Evolutionary conservation across 2,329 filamentous ascomycete genomes (phyloP).

Genomic region (Clonostachys rhizophaga): DNA sequence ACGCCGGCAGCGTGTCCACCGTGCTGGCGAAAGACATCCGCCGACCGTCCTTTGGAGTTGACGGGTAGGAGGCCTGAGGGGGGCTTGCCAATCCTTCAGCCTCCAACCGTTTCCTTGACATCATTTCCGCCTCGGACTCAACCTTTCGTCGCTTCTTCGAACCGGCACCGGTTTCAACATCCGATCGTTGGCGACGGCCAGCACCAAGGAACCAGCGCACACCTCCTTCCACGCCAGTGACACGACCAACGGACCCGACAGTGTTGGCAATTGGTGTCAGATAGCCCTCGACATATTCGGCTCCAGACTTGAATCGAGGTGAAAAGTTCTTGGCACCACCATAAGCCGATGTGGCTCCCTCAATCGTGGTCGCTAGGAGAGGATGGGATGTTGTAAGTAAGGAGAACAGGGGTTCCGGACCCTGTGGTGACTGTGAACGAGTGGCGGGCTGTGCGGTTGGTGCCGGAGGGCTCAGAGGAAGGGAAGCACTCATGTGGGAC

Average conservation of each 20-base stretch:
- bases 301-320: slow-evolving; percentile 81
- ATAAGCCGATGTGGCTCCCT: slow-evolving; percentile 80
- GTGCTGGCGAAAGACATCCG: slow-evolving; percentile 62
- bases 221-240: slow-evolving; percentile 83
- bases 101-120: slow-evolving; percentile 19
- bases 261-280: slow-evolving; percentile 84
- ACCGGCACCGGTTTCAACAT: slow-evolving; percentile 32
- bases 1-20: slow-evolving; percentile 74
- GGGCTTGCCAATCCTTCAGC: slow-evolving; percentile 5
- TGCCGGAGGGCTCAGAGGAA: slow-evolving; percentile 26
- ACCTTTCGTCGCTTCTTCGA: slow-evolving; percentile 58
- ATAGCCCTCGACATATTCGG: slow-evolving; percentile 85
- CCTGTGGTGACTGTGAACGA: slow-evolving; percentile 36
- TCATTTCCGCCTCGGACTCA: slow-evolving; percentile 31
- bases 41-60: slow-evolving; percentile 25
- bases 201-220: slow-evolving; percentile 77
- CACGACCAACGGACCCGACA: slow-evolving; percentile 75
- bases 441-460: slow-evolving; percentile 1
- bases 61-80: slow-evolving; percentile 16
- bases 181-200: slow-evolving; percentile 44
- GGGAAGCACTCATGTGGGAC: slow-evolving; percentile 34
- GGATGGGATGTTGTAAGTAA: slow-evolving; percentile 87
- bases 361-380: slow-evolving; percentile 78
- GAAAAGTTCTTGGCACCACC: slow-evolving; percentile 86
- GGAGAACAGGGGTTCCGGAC: slow-evolving; percentile 74